Percentiles rank a stretch among this genome's conserved stretches.
Conservation (phyloP, 2,329 filamentous ascomycete genomes). For the Hymenoscyphus linearis region DNA sequence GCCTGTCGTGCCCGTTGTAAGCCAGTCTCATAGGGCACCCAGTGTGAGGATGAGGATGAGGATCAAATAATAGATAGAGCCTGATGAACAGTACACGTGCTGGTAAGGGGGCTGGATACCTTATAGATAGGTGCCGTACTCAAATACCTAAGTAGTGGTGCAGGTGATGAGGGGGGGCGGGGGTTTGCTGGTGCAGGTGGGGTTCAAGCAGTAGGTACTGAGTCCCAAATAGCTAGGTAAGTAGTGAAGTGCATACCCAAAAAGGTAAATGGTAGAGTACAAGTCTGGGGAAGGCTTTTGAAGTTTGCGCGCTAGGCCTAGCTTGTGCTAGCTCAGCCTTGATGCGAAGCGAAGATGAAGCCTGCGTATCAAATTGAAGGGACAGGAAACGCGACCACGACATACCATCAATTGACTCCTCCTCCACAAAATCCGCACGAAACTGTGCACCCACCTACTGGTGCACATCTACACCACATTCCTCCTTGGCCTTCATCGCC, state of each 20-base stretch:
- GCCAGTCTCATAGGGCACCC: background rate
- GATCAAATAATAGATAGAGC: background rate
- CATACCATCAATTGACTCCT: background rate
- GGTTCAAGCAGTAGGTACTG: too few relatives aligned
- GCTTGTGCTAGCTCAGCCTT: background rate
- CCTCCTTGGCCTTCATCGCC: background rate
- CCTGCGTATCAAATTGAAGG: slow-evolving; percentile 3
- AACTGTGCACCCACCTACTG: background rate
- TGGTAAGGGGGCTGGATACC: background rate
- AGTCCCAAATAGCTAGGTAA: too few relatives aligned
- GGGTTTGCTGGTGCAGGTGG: too few relatives aligned
- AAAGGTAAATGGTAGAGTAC: too few relatives aligned
- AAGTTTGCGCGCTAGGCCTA: too few relatives aligned
- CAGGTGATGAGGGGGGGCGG: too few relatives aligned
- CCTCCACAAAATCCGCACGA: background rate
- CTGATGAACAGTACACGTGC: background rate
- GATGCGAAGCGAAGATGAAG: too few relatives aligned
- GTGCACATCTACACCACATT: background rate
- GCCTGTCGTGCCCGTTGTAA: background rate
- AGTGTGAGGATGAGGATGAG: too few relatives aligned
- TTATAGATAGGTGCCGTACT: too few relatives aligned
- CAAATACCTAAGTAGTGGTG: too few relatives aligned
- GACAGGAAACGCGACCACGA: background rate
- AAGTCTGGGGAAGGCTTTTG: too few relatives aligned
- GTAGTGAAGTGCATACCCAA: too few relatives aligned